Conservation (phyloP, 768 basidiomycete genomes). For the Naganishia vishniacii region DNA sequence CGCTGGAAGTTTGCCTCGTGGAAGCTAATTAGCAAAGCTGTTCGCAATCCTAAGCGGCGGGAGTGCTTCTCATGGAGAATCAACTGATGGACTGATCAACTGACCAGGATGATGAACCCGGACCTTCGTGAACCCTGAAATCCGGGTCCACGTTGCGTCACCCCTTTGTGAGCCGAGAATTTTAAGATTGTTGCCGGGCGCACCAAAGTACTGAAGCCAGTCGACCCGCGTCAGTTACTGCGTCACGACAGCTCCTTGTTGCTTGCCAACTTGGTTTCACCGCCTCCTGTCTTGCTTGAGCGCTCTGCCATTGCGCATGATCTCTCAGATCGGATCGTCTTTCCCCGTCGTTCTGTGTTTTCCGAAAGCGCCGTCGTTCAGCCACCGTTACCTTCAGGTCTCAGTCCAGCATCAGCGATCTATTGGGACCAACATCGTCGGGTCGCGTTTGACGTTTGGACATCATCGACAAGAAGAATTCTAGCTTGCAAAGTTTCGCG, state of each 20-base stretch:
- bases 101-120: neutral
- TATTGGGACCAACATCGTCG: neutral
- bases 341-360: neutral
- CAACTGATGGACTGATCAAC: neutral
- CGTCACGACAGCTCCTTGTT: neutral
- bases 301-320: too few species aligned
- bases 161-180: conserved; percentile 16
- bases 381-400: too few species aligned
- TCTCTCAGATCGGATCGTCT: too few species aligned
- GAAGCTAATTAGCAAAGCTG: too few species aligned
- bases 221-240: too few species aligned
- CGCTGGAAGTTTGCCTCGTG: too few species aligned
- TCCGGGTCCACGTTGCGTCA: conserved; percentile 4
- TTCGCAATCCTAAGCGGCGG: too few species aligned
- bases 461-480: conserved; percentile 1
- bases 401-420: neutral
- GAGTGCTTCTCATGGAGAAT: neutral
- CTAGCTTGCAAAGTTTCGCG: neutral
- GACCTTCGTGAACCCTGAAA: neutral
- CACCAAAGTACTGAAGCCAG: too few species aligned
- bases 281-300: too few species aligned
- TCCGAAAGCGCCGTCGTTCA: too few species aligned
- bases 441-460: conserved; percentile 4
- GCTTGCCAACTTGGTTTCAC: too few species aligned
- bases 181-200: neutral